Evolutionary conservation across 225 moss, liverwort and hornwort genomes (phyloP), one percentile per base, ranked within the genome.

Genomic region (Sphagnum contortum): DNA sequence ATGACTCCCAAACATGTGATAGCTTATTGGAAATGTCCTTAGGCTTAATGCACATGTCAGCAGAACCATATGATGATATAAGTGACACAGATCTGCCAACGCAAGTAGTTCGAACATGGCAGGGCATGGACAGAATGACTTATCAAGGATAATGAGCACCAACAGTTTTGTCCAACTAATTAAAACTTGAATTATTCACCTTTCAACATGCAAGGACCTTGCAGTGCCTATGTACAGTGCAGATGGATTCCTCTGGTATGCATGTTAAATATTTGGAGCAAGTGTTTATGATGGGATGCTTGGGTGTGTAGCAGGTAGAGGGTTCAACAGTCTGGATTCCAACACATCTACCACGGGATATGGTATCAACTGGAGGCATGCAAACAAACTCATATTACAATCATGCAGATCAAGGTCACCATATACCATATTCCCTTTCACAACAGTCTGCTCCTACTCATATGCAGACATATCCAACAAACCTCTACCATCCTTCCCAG

Each of bases 321-420:
- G 77, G 77, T 14, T 80, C 80, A 6, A 71, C 80, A 4, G 84
- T 84, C 2, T 84, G 80, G 80, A 75, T 84, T 58, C 80, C 76
- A 67, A 68, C 83, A 2, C 83, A 60, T 9, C 55, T 83, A 65
- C 79, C 80, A 48, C 69, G 84, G 47, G 84, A 84, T 60, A 80
- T 84, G 84, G 75, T 51, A 3, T 63, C 64, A 57, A 75, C 79
- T 14, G 77, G 65, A 62, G 84, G 84, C 14, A 77, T 80, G 80
- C 84, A 84, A 70, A 68, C 72, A 55, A 84, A 72, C 62, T 80
- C 84, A 5, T 84, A 80, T 46, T 84, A 84, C 63, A 84, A 80
- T 57, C 60, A 80, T 29, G 70, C 77, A 13, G 70, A 64, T 4
- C 84, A 84, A 77, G 84, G 76, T 13, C 84, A 84, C 70, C 84